phyloP scores from a whole-genome alignment of 108 stramenopile species.

The Parietichytrium sp. region DNA sequence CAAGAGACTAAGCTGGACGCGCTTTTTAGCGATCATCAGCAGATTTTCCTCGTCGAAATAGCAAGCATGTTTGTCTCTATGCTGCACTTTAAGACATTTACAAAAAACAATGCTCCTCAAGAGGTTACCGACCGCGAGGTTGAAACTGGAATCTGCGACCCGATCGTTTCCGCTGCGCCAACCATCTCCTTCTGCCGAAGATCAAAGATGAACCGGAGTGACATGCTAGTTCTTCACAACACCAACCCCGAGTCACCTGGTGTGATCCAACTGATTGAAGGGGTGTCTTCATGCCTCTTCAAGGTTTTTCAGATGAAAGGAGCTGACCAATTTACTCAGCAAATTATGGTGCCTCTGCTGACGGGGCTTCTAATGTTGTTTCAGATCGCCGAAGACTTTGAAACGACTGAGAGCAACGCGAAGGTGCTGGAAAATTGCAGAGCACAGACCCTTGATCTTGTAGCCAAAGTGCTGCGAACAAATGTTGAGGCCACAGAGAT shows the following conservation, averaged over 20 bases:
- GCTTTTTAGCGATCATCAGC: not conserved
- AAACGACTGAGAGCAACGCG: not conserved
- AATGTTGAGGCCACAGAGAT: conserved; percentile 8
- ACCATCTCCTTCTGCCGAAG: conserved; percentile 5
- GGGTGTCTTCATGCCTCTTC: not conserved
- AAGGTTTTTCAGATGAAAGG: not conserved
- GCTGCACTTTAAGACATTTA: conserved; percentile 9
- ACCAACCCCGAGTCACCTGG: not conserved
- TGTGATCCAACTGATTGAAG: not conserved
- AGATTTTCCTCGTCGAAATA: not conserved
- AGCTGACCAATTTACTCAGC: not conserved
- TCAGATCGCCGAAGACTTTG: not conserved
- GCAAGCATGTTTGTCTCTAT: conserved; percentile 4
- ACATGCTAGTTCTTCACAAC: conserved; percentile 27
- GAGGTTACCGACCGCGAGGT: too few relatives aligned
- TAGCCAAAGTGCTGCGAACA: not conserved
- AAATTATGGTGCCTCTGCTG: not conserved
- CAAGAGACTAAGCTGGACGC: not conserved
- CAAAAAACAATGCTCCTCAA: not conserved
- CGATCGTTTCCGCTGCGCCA: too few relatives aligned
- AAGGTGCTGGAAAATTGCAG: not conserved
- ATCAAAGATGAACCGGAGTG: not conserved
- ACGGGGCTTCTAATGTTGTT: conserved; percentile 27
- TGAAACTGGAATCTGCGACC: too few relatives aligned
- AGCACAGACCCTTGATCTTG: not conserved